Base-by-base conservation (phyloP, 2,329 filamentous ascomycete species). In the Aspergillus unguis region DNA sequence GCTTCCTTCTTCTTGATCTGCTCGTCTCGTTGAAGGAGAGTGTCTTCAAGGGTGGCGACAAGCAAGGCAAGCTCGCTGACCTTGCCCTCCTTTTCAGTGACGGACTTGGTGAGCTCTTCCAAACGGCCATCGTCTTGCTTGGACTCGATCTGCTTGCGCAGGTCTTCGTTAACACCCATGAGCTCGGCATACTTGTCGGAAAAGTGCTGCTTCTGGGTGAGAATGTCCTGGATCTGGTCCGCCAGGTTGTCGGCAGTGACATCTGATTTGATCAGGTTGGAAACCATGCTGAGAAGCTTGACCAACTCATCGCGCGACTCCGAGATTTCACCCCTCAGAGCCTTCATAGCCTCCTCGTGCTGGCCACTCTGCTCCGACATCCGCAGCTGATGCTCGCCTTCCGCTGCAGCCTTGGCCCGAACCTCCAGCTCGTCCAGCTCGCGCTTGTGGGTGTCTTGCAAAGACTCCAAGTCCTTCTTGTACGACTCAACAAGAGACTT, bases 221-320 rank as follows among this genome's bases (percentile, higher is more conserved):
- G 28, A 26, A 74, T 60, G 32, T 74, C 83, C 52, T 86, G 84
- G n/a, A 86, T 77, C 63, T 84, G 85, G 41, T 85, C 81, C 25
- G 87, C 80, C 10, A 87, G 64, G 10, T 64, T 71, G 27, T 67
- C 85, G 76, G 55, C 85, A 70, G 40, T 84, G 77, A 67, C 78
- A 75, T 52, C 84, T 76, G 47, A 65, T 36, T 69, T 67, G 35
- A 74, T 62, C 5, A 74, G 60, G 10, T 59, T 53, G 2, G 70
- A 69, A 31, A 90, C 82, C 60, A 85, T 82, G 2, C 79, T 79
- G 17, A 86, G 83, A 40, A 87, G 77, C 64, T 82, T 84, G 63
- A 80, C 79, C 40, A 90, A 74, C 51, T 87, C 82, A 48, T 87
- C 81, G 31, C 84, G 81, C n/a, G 85, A 84, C 53, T 85, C 81